phyloP scores from a whole-genome alignment of 805 yeast species.

The Kluyveromyces wickerhamii region DNA sequence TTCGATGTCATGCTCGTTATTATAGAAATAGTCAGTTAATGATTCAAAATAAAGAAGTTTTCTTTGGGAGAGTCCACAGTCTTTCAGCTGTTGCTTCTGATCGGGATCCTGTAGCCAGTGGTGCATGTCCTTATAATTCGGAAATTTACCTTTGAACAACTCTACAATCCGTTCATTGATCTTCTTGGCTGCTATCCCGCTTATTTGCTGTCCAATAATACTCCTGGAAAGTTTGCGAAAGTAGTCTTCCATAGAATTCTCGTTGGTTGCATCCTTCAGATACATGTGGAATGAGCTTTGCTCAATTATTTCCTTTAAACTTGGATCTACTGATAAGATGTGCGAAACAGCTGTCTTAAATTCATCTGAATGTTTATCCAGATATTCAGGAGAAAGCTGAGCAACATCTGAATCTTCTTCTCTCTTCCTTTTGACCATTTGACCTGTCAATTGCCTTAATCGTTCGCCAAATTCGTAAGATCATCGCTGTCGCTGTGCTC shows the following conservation, averaged over 20 bases:
- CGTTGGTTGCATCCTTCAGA: slow-evolving; percentile 10
- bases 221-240: slow-evolving; percentile 38
- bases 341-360: slow-evolving; percentile 31
- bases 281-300: slow-evolving; percentile 26
- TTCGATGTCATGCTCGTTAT: slow-evolving; percentile 31
- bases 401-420: slow-evolving; percentile 11
- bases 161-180: slow-evolving; percentile 43
- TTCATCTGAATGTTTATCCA: slow-evolving; percentile 22
- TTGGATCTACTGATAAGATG: slow-evolving; percentile 32
- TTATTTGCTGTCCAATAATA: slow-evolving; percentile 65
- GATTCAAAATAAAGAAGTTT: slow-evolving; percentile 58
- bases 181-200: slow-evolving; percentile 72
- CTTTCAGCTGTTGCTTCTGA: slow-evolving; percentile 42
- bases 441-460: too few relatives aligned
- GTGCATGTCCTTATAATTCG: slow-evolving; percentile 44
- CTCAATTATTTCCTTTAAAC: slow-evolving; percentile 25
- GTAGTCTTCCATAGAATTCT: slow-evolving; percentile 24
- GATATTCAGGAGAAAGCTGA: slow-evolving; percentile 21
- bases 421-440: slow-evolving; percentile 7
- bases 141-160: slow-evolving; percentile 35
- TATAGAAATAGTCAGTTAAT: slow-evolving; percentile 43
- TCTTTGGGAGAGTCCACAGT: slow-evolving; percentile 59
- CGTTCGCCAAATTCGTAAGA: too few relatives aligned
- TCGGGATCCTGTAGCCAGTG: slow-evolving; percentile 17
- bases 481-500: too few relatives aligned